These are phyloP conservation scores for Catenaria anguillulae DNA, from an alignment of 371 early-diverging fungal genomes.

Conservation along the genomic window DNA sequence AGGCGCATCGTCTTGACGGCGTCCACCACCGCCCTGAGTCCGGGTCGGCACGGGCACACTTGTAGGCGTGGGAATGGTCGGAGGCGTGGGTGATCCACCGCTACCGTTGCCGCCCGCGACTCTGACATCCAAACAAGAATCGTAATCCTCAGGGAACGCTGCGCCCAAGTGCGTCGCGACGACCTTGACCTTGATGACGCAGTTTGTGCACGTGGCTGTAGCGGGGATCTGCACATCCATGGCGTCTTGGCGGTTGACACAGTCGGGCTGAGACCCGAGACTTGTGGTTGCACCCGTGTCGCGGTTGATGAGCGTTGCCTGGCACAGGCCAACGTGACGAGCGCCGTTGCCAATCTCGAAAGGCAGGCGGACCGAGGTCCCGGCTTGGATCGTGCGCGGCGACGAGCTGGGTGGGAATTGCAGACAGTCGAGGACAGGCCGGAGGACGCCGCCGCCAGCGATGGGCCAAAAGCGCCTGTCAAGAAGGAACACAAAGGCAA, in stretches of 20 bases:
- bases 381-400: not conserved
- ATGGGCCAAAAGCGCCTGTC: not conserved
- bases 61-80: not conserved
- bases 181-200: not conserved
- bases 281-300: not conserved
- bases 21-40: too few species aligned
- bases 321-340: not conserved
- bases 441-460: not conserved
- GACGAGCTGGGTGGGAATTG: not conserved
- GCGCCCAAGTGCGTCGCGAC: not conserved
- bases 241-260: not conserved
- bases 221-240: not conserved
- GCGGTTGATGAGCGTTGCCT: not conserved
- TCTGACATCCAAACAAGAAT: not conserved
- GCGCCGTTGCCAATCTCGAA: slow-evolving; percentile 5
- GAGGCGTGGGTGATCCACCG: too few species aligned
- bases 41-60: too few species aligned
- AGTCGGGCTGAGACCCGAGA: not conserved
- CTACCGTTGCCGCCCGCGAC: not conserved
- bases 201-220: not conserved
- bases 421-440: slow-evolving; percentile 4
- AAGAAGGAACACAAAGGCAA: too few species aligned
- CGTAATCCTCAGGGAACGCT: not conserved
- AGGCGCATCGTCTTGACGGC: not conserved
- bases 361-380: not conserved